A percentile compares a stretch with the other conserved stretches of the same genome.
Evolutionary conservation across 441 rosid species (phyloP).

Genomic region (Arabidopsis lyrata): DNA sequence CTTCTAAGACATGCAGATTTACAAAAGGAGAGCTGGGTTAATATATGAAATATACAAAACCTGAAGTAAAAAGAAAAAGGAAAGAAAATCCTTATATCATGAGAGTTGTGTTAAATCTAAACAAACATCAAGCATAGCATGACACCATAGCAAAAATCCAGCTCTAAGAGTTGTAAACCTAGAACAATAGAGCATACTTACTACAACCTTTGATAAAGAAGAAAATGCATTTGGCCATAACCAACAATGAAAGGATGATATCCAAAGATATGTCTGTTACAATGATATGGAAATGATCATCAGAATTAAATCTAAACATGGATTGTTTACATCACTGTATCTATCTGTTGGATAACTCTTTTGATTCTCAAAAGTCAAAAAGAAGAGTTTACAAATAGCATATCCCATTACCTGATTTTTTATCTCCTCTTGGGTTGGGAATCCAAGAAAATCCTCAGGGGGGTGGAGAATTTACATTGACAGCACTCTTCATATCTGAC

Average conservation of each 20-base stretch:
- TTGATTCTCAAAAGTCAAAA: constrained; percentile 11
- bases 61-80: not conserved
- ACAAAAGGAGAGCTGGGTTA: constrained; percentile 2
- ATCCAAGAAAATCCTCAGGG: constrained; percentile 80
- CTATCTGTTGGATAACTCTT: constrained; percentile 14
- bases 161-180: not conserved
- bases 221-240: constrained; percentile 29
- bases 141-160: not conserved
- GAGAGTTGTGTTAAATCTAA: constrained; percentile 13
- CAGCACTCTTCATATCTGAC: constrained; percentile 49
- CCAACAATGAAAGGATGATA: constrained; percentile 21
- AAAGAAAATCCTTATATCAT: constrained; percentile 8
- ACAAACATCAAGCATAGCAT: constrained; percentile 20
- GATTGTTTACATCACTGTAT: not conserved
- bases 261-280: constrained; percentile 14
- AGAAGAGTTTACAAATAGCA: not conserved
- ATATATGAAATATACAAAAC: constrained; percentile 14
- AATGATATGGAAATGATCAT: not conserved
- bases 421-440: constrained; percentile 67
- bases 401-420: constrained; percentile 64
- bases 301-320: constrained; percentile 4
- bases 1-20: constrained; percentile 19
- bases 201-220: constrained; percentile 14
- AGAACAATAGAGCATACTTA: not conserved
- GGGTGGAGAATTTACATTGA: constrained; percentile 53